Evolutionary conservation across 495 filamentous ascomycete species (phyloP).

Genomic region (Wilcoxina mikolae): DNA sequence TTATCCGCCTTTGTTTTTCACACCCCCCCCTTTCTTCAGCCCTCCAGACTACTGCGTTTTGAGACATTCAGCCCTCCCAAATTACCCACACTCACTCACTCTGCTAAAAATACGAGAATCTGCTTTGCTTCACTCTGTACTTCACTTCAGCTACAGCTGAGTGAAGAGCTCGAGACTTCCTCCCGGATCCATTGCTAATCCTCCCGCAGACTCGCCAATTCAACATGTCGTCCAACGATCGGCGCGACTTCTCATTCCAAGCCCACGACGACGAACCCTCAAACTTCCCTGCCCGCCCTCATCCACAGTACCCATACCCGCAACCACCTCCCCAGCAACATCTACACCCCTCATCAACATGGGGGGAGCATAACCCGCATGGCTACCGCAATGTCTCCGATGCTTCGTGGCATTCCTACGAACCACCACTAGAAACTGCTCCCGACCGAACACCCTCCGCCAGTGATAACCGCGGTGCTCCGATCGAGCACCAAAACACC

Average conservation of each 20-base stretch:
- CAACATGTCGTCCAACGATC: constrained; percentile 7
- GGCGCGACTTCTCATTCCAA: constrained; percentile 23
- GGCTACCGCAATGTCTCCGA: background rate
- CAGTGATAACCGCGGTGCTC: background rate
- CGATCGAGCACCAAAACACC: background rate
- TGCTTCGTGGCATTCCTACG: background rate
- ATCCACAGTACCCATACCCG: background rate
- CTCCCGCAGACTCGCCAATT: too few relatives aligned
- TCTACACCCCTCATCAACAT: background rate
- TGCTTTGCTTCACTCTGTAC: too few relatives aligned
- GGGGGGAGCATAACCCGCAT: background rate
- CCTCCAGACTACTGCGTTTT: too few relatives aligned
- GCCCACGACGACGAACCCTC: constrained; percentile 11
- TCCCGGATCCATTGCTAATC: too few relatives aligned
- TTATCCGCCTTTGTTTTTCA: too few relatives aligned
- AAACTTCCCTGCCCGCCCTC: constrained; percentile 10
- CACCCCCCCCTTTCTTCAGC: too few relatives aligned
- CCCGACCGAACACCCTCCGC: background rate
- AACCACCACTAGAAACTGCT: background rate
- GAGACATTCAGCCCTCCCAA: too few relatives aligned
- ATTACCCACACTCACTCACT: too few relatives aligned
- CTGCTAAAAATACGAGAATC: too few relatives aligned
- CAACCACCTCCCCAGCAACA: background rate
- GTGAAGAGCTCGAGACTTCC: too few relatives aligned
- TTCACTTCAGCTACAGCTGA: too few relatives aligned